Evolutionary conservation across 1,284 basidiomycete genomes (phyloP).

Genomic region (Sanghuangporus sanghuang): DNA sequence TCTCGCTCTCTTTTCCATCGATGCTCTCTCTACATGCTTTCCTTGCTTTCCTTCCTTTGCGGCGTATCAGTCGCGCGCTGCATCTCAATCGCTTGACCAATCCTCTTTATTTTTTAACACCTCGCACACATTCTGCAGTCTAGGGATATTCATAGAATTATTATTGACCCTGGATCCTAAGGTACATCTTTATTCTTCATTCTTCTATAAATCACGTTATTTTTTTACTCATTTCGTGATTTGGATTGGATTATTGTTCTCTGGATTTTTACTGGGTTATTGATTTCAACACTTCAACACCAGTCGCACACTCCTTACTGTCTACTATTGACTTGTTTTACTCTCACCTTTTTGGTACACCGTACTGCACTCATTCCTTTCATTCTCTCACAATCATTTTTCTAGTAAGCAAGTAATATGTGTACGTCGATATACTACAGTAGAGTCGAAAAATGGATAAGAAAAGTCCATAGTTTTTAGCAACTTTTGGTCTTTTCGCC

Average conservation of each 20-base stretch:
- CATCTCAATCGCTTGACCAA: too few species aligned
- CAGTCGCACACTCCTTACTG: not conserved
- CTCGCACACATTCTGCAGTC: not conserved
- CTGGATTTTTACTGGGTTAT: not conserved
- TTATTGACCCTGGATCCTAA: not conserved
- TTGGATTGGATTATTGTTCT: not conserved
- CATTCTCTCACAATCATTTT: too few species aligned
- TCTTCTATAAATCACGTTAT: not conserved
- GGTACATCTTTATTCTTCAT: not conserved
- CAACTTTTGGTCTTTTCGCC: too few species aligned
- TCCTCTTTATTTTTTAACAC: not conserved
- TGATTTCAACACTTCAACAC: not conserved
- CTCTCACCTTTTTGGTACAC: not conserved
- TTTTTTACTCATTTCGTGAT: not conserved
- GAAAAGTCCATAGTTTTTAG: too few species aligned
- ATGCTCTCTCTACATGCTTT: not conserved
- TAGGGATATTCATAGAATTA: not conserved
- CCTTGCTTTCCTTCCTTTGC: not conserved
- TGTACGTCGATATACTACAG: too few species aligned
- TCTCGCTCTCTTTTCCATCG: not conserved
- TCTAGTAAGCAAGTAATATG: too few species aligned
- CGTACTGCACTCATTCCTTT: too few species aligned
- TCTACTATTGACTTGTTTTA: not conserved
- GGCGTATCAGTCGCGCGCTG: too few species aligned
- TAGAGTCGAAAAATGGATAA: too few species aligned